Evolutionary conservation across 495 filamentous ascomycete genomes (phyloP).

Genomic region (Aspergillus bridgeri): DNA sequence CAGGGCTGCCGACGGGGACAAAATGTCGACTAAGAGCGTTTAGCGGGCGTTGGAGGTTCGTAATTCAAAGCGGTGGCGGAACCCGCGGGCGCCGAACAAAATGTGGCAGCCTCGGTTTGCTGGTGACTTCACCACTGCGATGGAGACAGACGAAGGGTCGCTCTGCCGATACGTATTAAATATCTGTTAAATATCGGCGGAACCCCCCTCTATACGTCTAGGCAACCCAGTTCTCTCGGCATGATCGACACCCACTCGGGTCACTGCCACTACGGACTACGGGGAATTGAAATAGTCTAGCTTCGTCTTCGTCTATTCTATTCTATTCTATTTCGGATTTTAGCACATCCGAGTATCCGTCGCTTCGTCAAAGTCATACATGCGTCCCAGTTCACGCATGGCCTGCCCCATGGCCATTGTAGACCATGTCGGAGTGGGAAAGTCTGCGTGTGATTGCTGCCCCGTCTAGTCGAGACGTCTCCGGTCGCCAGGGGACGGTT

Average conservation of each 20-base stretch:
- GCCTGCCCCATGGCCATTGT: too few species aligned
- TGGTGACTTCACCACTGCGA: not conserved
- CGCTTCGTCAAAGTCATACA: not conserved
- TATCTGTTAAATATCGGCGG: too few species aligned
- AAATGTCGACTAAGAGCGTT: not conserved
- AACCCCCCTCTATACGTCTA: not conserved
- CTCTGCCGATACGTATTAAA: too few species aligned
- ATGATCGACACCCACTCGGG: not conserved
- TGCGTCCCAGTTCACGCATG: not conserved
- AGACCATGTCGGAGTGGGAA: too few species aligned
- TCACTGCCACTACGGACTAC: not conserved
- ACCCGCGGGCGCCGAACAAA: constrained; percentile 19
- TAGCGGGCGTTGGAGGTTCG: not conserved
- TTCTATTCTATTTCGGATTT: not conserved
- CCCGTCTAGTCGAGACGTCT: too few species aligned
- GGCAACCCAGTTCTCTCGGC: not conserved
- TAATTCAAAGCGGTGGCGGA: constrained; percentile 6
- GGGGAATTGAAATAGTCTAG: not conserved
- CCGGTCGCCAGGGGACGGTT: too few species aligned
- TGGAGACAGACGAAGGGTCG: too few species aligned
- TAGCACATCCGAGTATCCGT: not conserved
- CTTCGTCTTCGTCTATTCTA: not conserved
- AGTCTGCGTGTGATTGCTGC: too few species aligned
- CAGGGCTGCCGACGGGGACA: not conserved
- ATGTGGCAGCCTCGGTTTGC: not conserved